These are phyloP conservation scores for Talaromyces liani DNA, from an alignment of 495 filamentous ascomycete species.

Conservation along the genomic window DNA sequence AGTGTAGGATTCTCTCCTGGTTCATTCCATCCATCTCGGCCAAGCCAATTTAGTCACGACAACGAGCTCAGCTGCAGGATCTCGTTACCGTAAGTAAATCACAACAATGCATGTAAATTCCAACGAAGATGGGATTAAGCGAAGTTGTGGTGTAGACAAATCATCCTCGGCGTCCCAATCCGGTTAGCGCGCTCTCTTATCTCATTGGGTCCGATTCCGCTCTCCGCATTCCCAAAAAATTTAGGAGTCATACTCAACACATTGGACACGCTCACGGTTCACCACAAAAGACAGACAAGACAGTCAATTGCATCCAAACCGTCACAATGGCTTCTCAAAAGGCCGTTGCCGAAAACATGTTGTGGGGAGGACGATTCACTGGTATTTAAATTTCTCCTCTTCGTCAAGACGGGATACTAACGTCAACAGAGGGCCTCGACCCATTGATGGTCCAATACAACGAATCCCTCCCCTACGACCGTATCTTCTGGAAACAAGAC, in stretches of 20 bases:
- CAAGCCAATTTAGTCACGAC: too few species aligned
- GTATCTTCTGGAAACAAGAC: conserved; percentile 73
- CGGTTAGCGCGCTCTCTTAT: conserved; percentile 2
- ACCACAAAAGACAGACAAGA: neutral
- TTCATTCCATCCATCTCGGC: too few species aligned
- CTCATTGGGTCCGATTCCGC: conserved; percentile 3
- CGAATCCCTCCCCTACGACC: conserved; percentile 78
- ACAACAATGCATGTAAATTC: neutral
- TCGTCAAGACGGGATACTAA: too few species aligned
- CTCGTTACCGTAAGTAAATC: neutral
- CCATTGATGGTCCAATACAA: conserved; percentile 88
- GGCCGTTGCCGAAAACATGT: conserved; percentile 50
- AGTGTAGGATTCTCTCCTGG: too few species aligned
- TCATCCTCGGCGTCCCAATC: neutral
- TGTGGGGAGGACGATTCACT: conserved; percentile 81
- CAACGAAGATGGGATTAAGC: neutral
- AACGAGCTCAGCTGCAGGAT: too few species aligned
- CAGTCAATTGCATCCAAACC: conserved; percentile 4
- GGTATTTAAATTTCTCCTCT: too few species aligned
- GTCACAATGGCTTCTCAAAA: conserved; percentile 36
- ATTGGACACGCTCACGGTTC: neutral
- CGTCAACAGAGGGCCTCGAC: conserved; percentile 60
- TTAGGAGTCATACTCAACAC: conserved; percentile 1
- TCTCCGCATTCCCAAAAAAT: neutral
- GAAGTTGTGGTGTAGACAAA: neutral